Conservation (phyloP, 371 early-diverging fungal genomes). For the Amoeboaphelidium protococcarum region DNA sequence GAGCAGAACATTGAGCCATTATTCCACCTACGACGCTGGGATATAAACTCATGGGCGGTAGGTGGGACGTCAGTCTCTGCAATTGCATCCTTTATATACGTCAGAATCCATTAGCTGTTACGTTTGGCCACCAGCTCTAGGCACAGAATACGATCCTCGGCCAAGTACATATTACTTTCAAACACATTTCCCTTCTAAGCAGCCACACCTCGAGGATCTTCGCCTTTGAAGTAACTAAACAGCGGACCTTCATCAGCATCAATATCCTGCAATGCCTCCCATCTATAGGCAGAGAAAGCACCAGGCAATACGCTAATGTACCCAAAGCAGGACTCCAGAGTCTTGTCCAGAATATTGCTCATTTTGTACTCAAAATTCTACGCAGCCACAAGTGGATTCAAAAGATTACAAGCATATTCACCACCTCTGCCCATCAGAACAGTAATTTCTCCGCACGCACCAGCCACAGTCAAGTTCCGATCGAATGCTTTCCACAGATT, state of each 20-base stretch:
- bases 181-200: constrained; percentile 16
- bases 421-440: constrained; percentile 21
- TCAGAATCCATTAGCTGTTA: constrained; percentile 28
- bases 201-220: constrained; percentile 17
- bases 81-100: constrained; percentile 32
- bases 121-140: constrained; percentile 40
- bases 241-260: constrained; percentile 45
- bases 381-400: constrained; percentile 67
- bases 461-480: constrained; percentile 11
- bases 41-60: constrained; percentile 22
- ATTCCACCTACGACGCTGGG: constrained; percentile 37
- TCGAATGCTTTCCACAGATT: constrained; percentile 65
- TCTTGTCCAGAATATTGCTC: constrained; percentile 55
- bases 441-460: not conserved
- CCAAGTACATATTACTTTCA: constrained; percentile 44
- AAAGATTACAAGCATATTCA: not conserved
- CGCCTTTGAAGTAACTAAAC: constrained; percentile 33
- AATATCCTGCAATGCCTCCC: constrained; percentile 32
- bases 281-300: constrained; percentile 91
- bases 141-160: constrained; percentile 46
- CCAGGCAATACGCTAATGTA: constrained; percentile 59
- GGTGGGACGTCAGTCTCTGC: constrained; percentile 46
- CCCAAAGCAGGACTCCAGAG: constrained; percentile 50
- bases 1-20: constrained; percentile 35
- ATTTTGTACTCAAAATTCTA: constrained; percentile 57